Base-by-base conservation (phyloP, 768 basidiomycete species). In the Tulasnella sp. region DNA sequence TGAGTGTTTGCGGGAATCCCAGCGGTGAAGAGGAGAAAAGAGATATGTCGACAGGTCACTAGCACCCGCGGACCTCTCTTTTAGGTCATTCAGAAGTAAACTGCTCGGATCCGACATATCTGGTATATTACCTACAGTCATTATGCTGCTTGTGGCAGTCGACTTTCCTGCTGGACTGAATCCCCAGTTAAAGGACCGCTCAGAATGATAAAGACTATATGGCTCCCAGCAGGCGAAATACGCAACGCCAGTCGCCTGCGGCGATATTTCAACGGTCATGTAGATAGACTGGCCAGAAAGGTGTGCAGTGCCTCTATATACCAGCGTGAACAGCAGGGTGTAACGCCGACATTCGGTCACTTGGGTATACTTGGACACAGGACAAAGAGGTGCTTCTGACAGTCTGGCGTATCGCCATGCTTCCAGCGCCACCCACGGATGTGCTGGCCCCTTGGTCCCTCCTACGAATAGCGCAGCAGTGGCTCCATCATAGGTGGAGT, bases 171-270 rank as follows among this genome's bases (percentile, higher is more conserved):
- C n/a, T 43, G 10, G 8, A 19, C 1, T 22, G 22, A n/a, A n/a
- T 2, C 24, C 53, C 10, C 53, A 22, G 21, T 43, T 4, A n/a
- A 34, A n/a, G 49, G 57, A 45, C 21, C 30, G n/a, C 24, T 25
- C 48, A 48, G 21, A 49, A 46, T 5, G 49, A 44, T 19, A 48
- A 49, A 15, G 57, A 59, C 30, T 59, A 59, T 50, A 46, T 19
- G 10, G 46, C 27, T n/a, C 44, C 46, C 19, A 22, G 17, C 2
- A 49, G 57, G 57, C 7, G 46, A 50, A 50, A 19, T 22, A 9
- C 10, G 49, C 2, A 21, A 27, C 3, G 21, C 31, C 27, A 31
- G 45, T 30, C 24, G 30, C 5, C 43, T 49, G 27, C 49, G 46
- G 8, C 44, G 57, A 25, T 34, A 49, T 3, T 59, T 31, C 30